A percentile compares a stretch with the other conserved stretches of the same genome.
Evolutionary conservation across 306 rosid species (phyloP).

Genomic region (Vigna radiata): DNA sequence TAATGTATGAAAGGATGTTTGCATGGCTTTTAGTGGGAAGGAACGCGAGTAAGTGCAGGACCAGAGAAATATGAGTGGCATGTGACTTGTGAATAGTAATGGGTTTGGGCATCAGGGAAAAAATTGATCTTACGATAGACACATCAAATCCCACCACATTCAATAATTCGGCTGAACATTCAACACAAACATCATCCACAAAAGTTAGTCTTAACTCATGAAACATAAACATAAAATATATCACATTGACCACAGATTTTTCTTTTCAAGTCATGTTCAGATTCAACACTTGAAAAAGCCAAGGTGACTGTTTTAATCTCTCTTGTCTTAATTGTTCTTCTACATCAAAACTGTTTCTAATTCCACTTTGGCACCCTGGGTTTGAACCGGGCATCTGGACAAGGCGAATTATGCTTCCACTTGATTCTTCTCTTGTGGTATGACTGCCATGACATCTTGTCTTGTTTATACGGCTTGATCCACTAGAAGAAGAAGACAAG

Average conservation of each 20-base stretch:
- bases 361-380: slow-evolving; percentile 47
- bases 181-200: slow-evolving; percentile 62
- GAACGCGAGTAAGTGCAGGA: slow-evolving; percentile 35
- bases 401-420: slow-evolving; percentile 46
- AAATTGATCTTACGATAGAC: slow-evolving; percentile 47
- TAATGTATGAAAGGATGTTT: slow-evolving; percentile 40
- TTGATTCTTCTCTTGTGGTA: slow-evolving; percentile 46
- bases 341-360: slow-evolving; percentile 50
- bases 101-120: slow-evolving; percentile 21
- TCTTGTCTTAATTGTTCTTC: slow-evolving; percentile 68
- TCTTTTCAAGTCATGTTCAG: slow-evolving; percentile 68
- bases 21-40: slow-evolving; percentile 36
- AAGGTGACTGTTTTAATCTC: slow-evolving; percentile 76
- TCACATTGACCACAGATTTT: slow-evolving; percentile 48
- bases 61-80: slow-evolving; percentile 41
- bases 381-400: slow-evolving; percentile 47
- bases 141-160: slow-evolving; percentile 54
- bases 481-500: slow-evolving; percentile 85
- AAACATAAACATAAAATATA: slow-evolving; percentile 41
- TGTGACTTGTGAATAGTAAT: slow-evolving; percentile 41
- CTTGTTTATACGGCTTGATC: slow-evolving; percentile 76
- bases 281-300: slow-evolving; percentile 88
- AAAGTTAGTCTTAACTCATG: slow-evolving; percentile 52
- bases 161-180: slow-evolving; percentile 51
- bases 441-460: slow-evolving; percentile 44